Conservation (phyloP, 129 eudicot genomes). For the Solidago caesia region DNA sequence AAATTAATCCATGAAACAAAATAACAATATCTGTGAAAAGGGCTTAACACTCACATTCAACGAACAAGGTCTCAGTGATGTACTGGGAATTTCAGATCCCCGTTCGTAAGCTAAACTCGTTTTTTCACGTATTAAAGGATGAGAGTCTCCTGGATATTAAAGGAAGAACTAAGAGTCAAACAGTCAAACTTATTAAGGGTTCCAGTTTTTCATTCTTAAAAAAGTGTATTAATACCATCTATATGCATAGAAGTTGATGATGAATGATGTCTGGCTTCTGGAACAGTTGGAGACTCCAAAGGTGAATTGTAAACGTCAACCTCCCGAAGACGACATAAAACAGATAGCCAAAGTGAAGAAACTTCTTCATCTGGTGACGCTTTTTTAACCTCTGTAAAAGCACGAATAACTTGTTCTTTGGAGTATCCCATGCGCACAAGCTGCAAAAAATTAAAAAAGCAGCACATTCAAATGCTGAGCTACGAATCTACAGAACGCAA, state of each 20-base stretch:
- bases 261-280: constrained; percentile 24
- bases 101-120: constrained; percentile 12
- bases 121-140: constrained; percentile 22
- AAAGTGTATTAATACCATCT: constrained; percentile 32
- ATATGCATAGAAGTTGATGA: constrained; percentile 31
- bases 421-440: constrained; percentile 65
- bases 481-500: not conserved
- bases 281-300: constrained; percentile 36
- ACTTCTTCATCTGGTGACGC: constrained; percentile 43
- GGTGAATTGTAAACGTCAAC: constrained; percentile 50
- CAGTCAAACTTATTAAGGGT: not conserved
- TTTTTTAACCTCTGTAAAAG: constrained; percentile 51
- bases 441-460: constrained; percentile 30
- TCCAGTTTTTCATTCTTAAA: constrained; percentile 4
- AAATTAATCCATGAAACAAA: not conserved
- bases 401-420: constrained; percentile 53
- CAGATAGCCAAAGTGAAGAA: constrained; percentile 78
- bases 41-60: constrained; percentile 50
- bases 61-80: constrained; percentile 42
- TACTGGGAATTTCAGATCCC: constrained; percentile 26
- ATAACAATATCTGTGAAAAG: not conserved
- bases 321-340: constrained; percentile 68
- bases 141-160: constrained; percentile 40
- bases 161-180: constrained; percentile 11
- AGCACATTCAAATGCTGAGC: not conserved